These are phyloP conservation scores for Thraustochytrium striatum DNA, from an alignment of 352 stramenopile species.

Conservation along the genomic window DNA sequence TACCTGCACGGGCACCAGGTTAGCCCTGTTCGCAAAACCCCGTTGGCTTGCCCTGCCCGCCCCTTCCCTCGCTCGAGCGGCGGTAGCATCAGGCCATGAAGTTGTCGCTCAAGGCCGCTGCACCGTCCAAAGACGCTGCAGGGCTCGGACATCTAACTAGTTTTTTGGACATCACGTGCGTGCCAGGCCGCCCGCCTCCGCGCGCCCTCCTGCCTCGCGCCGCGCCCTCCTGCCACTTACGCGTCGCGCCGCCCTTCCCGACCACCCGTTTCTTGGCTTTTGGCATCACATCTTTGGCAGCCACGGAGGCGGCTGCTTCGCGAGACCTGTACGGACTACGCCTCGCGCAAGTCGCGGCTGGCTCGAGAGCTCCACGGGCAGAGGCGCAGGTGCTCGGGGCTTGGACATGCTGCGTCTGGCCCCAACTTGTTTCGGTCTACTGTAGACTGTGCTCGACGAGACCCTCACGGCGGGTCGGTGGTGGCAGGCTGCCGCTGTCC, in stretches of 20 bases:
- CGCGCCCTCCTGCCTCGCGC: not conserved
- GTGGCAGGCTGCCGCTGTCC: not conserved
- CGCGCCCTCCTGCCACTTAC: not conserved
- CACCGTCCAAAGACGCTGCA: not conserved
- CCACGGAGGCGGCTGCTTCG: not conserved
- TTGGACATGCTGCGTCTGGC: not conserved
- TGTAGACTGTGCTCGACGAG: not conserved
- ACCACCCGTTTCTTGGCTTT: not conserved
- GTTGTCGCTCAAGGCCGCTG: constrained; percentile 2
- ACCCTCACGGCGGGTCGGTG: not conserved
- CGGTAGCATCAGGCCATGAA: constrained; percentile 17
- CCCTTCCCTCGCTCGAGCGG: not conserved
- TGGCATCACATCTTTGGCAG: not conserved
- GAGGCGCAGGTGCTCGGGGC: no score
- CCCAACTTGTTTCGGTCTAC: not conserved
- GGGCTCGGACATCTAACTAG: constrained; percentile 47
- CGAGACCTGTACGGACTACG: not conserved
- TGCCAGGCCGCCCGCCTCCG: not conserved
- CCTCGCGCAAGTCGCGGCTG: not conserved
- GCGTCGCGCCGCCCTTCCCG: not conserved
- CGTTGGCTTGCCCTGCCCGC: not conserved
- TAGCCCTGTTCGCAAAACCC: not conserved
- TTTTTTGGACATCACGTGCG: constrained; percentile 46
- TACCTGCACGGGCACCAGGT: not conserved
- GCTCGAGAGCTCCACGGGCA: no score